Percentiles rank a stretch among this genome's conserved stretches.
Evolutionary conservation across 2,329 filamentous ascomycete species (phyloP).

Genomic region (Clonostachys rhizophaga): DNA sequence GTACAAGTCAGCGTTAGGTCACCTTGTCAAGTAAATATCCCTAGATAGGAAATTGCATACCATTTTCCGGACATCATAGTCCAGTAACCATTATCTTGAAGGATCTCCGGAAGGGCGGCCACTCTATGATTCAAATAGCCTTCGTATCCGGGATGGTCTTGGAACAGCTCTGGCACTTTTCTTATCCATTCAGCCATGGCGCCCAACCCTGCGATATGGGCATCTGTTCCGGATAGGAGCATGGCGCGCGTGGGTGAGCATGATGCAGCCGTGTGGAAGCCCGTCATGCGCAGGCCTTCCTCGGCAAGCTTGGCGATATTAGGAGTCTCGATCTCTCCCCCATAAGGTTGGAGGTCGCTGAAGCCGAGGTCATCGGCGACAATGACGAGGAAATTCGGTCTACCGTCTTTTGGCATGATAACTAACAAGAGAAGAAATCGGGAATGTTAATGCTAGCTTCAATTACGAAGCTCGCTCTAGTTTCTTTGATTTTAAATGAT

Average conservation of each 20-base stretch:
- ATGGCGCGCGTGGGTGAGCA: slow-evolving; percentile 60
- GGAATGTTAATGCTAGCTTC: no score
- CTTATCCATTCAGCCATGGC: slow-evolving; percentile 1
- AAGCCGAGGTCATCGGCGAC: slow-evolving; percentile 58
- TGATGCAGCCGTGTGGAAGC: slow-evolving; percentile 58
- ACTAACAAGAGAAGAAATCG: no score
- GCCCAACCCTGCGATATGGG: slow-evolving; percentile 46
- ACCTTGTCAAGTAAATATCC: no score
- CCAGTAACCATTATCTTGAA: slow-evolving; percentile 50
- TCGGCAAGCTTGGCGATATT: slow-evolving; percentile 49
- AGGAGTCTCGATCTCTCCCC: slow-evolving; percentile 56
- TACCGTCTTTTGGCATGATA: no score
- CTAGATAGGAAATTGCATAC: slow-evolving; percentile 31
- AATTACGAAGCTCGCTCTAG: no score
- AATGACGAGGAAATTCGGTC: slow-evolving; percentile 55
- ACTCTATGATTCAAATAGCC: slow-evolving; percentile 52
- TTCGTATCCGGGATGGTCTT: slow-evolving; percentile 23
- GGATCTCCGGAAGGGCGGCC: slow-evolving; percentile 45
- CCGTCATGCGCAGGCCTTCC: slow-evolving; percentile 46
- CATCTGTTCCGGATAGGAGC: slow-evolving; percentile 14
- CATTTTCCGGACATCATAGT: slow-evolving; percentile 55
- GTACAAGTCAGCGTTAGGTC: no score
- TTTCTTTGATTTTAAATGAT: no score
- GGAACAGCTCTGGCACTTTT: background rate
- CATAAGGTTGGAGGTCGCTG: slow-evolving; percentile 54